Base-by-base conservation (phyloP, 768 basidiomycete species). In the Rhodocollybia butyracea region DNA sequence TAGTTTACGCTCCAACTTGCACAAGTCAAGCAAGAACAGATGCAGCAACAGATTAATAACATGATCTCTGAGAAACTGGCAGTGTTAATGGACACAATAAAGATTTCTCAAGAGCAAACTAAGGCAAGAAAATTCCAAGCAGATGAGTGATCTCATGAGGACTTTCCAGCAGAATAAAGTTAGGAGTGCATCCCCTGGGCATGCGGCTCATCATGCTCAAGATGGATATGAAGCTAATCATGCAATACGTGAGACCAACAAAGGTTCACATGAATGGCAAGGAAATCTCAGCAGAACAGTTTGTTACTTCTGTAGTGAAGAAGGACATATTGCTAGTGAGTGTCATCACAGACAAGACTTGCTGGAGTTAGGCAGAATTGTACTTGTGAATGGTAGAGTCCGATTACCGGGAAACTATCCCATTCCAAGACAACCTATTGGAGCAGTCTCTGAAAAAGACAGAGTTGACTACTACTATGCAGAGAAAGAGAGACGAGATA, bases 391-490 rank as follows among this genome's bases (percentile, higher is more conserved):
- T 51, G 32, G 32, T 5, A 34, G 48, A 36, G 36, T 32, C n/a
- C 19, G 31, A 51, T 39, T 51, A 30, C 31, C 31, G 19, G 48
- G 36, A 15, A 39, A 39, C 19, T 21, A 13, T 19, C 48, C 48
- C 4, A 51, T 51, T 4, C 48, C 48, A 30, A 51, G 48, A 21
- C 36, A 36, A 34, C 48, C 48, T 34, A 32, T 51, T 51, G 48
- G 36, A 51, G 45, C 45, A 24, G 45, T 30, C 12, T 46, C 26
- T 6, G 45, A 46, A 46, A 46, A 46, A 21, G 41, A 42, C 19
- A 42, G 41, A 42, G 13, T 42, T 5, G 41, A 42, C 13, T 42
- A 21, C 21, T 42, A 21, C 13, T 42, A 42, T 42, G 17, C 19
- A 21, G 41, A 42, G 13, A 42, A 42, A 13, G 41, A 42, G 41